Conservation (phyloP, 306 rosid species). For the Cucurbita maxima region DNA sequence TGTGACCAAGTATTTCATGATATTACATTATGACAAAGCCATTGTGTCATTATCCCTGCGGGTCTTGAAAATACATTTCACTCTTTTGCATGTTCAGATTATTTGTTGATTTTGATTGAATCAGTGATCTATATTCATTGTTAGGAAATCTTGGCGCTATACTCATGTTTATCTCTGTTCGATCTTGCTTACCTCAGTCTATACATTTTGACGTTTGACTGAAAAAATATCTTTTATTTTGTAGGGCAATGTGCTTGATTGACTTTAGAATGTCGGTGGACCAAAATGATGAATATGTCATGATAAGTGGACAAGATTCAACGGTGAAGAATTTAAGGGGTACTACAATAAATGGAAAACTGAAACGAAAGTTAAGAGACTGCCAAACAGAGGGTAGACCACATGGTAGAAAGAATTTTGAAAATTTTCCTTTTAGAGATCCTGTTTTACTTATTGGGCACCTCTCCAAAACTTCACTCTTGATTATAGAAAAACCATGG, state of each 20-base stretch:
- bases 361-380: slow-evolving; percentile 33
- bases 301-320: slow-evolving; percentile 31
- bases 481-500: slow-evolving; percentile 87
- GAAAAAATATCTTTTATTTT: slow-evolving; percentile 9
- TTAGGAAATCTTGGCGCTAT: neutral
- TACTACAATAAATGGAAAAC: slow-evolving; percentile 29
- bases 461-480: slow-evolving; percentile 48
- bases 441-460: slow-evolving; percentile 64
- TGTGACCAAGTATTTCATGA: neutral
- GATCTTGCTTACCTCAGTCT: neutral
- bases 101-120: neutral
- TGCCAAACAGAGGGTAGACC: slow-evolving; percentile 20
- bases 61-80: neutral
- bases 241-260: slow-evolving; percentile 89
- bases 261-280: slow-evolving; percentile 75
- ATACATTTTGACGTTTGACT: slow-evolving; percentile 9
- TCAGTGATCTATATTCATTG: neutral
- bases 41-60: neutral
- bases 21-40: neutral
- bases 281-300: slow-evolving; percentile 40
- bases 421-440: slow-evolving; percentile 37
- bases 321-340: slow-evolving; percentile 25
- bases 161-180: neutral
- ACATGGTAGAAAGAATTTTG: slow-evolving; percentile 43
- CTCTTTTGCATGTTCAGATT: neutral